phyloP scores from a whole-genome alignment of 305 asterid species.

The Petunia hybrid region DNA sequence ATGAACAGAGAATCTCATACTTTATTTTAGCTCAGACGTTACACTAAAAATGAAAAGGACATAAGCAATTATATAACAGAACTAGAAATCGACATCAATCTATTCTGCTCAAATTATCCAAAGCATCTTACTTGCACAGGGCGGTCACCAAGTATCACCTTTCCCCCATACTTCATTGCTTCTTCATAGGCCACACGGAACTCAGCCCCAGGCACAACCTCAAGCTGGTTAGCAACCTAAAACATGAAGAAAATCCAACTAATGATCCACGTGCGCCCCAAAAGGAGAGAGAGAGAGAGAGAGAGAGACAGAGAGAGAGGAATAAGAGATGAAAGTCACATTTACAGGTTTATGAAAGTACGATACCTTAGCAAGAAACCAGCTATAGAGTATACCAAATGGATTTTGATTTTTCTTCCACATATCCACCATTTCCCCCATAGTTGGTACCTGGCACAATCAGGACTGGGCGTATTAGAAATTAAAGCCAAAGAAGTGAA shows the following conservation, averaged over 20 bases:
- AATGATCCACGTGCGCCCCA: conserved; percentile 4
- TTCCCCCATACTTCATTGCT: conserved; percentile 92
- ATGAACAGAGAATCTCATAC: neutral
- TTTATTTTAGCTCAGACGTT: neutral
- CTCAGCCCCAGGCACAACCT: conserved; percentile 93
- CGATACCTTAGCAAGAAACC: conserved; percentile 92
- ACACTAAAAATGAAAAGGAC: neutral
- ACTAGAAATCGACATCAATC: conserved; percentile 1
- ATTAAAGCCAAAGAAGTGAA: conserved; percentile 3
- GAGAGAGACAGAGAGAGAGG: neutral
- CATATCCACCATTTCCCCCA: conserved; percentile 83
- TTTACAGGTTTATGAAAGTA: conserved; percentile 17
- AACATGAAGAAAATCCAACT: conserved; percentile 32
- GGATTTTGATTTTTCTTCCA: conserved; percentile 87
- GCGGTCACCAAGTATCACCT: conserved; percentile 93
- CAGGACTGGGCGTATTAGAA: conserved; percentile 13
- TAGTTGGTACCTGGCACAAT: conserved; percentile 71
- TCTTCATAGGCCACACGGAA: conserved; percentile 93
- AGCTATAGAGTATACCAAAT: conserved; percentile 86
- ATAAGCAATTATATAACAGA: neutral
- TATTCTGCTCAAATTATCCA: neutral
- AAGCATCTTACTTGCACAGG: conserved; percentile 74
- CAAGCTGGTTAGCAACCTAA: conserved; percentile 86
- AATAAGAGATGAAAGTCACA: conserved; percentile 3
- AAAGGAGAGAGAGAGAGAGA: neutral